phyloP scores from a whole-genome alignment of 83 land plant species.

The Isoetes engelmannii region DNA sequence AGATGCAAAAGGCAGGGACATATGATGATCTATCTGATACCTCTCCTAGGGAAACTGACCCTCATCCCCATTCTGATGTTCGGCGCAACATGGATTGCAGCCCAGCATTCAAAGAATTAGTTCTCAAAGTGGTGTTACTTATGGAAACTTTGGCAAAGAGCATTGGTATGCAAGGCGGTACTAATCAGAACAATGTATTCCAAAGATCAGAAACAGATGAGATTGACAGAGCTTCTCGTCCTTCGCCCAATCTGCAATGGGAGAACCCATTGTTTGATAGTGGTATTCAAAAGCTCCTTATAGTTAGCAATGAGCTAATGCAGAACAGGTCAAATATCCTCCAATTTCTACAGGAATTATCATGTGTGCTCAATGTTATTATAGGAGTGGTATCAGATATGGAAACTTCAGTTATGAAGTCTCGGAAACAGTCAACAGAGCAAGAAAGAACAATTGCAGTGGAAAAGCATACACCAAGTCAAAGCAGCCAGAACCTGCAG shows the following conservation, averaged over 20 bases:
- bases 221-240: background rate
- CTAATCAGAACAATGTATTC: no score
- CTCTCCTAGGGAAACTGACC: background rate
- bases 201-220: background rate
- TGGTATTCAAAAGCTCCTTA: background rate
- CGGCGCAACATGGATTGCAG: no score
- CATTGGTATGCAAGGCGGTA: no score
- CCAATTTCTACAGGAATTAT: background rate
- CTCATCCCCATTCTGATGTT: no score
- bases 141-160: background rate
- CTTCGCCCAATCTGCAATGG: background rate
- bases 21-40: background rate
- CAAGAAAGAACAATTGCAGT: background rate
- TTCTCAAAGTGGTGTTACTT: background rate
- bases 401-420: no score
- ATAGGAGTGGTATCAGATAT: no score
- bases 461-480: background rate
- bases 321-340: background rate
- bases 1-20: background rate
- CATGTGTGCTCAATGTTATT: background rate
- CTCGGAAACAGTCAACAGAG: no score
- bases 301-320: background rate
- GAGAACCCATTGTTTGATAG: slow-evolving; percentile 1
- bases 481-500: background rate
- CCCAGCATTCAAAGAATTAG: background rate